These are phyloP conservation scores for Croton laevigatus DNA, from an alignment of 441 rosid genomes.

Conservation along the genomic window DNA sequence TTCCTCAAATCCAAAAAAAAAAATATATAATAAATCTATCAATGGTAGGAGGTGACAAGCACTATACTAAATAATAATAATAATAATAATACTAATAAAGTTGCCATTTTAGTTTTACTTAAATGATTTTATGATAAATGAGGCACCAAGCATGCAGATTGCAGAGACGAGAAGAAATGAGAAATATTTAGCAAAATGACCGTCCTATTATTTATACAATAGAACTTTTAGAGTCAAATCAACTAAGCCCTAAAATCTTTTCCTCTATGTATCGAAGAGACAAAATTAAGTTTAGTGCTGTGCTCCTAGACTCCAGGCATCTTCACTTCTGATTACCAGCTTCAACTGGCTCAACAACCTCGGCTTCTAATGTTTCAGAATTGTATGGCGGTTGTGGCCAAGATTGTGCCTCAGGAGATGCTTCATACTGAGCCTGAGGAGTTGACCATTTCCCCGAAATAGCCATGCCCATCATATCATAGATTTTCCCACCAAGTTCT, in stretches of 20 bases:
- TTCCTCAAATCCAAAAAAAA: too few relatives aligned
- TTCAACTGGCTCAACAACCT: constrained; percentile 74
- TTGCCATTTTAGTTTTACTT: too few relatives aligned
- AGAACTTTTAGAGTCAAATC: not conserved
- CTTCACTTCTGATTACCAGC: constrained; percentile 58
- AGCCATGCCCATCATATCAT: constrained; percentile 88
- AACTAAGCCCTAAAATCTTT: constrained; percentile 4
- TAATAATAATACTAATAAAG: too few relatives aligned
- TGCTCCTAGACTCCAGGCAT: not conserved
- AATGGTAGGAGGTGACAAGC: too few relatives aligned
- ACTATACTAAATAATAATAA: too few relatives aligned
- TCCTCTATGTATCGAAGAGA: not conserved
- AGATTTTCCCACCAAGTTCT: constrained; percentile 88
- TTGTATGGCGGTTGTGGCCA: not conserved
- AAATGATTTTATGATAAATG: too few relatives aligned
- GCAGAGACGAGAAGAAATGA: too few relatives aligned
- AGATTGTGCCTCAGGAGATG: constrained; percentile 21
- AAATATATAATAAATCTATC: too few relatives aligned
- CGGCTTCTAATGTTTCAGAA: constrained; percentile 63
- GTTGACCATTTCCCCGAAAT: constrained; percentile 74
- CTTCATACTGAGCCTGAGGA: constrained; percentile 24
- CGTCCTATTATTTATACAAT: too few relatives aligned
- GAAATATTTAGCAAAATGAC: too few relatives aligned
- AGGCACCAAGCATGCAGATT: too few relatives aligned
- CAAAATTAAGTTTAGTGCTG: not conserved